These are phyloP conservation scores for Haplographium delicatum DNA, from an alignment of 495 filamentous ascomycete species.

Conservation along the genomic window DNA sequence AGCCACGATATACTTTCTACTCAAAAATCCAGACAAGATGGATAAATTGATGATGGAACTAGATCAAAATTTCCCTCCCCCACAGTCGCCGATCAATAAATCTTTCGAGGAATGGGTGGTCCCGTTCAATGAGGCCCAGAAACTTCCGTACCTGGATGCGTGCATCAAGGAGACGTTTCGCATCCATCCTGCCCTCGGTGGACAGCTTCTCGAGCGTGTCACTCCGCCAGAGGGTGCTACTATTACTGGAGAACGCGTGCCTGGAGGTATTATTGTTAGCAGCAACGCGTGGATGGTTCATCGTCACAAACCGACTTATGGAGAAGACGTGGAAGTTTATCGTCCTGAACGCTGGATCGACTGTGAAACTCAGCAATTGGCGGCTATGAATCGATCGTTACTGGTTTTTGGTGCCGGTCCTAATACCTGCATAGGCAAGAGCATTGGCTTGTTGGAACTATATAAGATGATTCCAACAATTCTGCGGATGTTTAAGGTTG, in stretches of 20 bases:
- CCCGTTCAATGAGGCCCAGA: not conserved
- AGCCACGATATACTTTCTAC: conserved; percentile 2
- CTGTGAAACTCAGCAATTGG: conserved; percentile 24
- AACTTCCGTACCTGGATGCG: conserved; percentile 24
- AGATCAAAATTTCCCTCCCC: not conserved
- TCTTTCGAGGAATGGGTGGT: not conserved
- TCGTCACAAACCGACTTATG: conserved; percentile 43
- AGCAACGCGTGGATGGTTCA: conserved; percentile 24
- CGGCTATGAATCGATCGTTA: conserved; percentile 27
- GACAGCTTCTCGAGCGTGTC: conserved; percentile 15
- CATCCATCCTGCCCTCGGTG: conserved; percentile 9
- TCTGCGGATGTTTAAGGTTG: not conserved
- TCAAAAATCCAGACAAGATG: not conserved
- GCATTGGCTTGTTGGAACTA: conserved; percentile 34
- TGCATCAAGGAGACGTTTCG: conserved; percentile 31
- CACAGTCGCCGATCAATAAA: not conserved
- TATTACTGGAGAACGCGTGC: conserved; percentile 29
- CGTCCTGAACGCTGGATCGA: conserved; percentile 49
- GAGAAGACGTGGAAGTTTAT: conserved; percentile 45
- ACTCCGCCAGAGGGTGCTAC: conserved; percentile 23
- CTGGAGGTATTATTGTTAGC: conserved; percentile 21
- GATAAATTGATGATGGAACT: not conserved
- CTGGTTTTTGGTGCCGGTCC: conserved; percentile 36
- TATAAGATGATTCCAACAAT: conserved; percentile 38
- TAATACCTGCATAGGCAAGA: conserved; percentile 36